Percentiles rank a stretch among this genome's conserved stretches.
These are phyloP conservation scores for Talaromyces funiculosus DNA, from an alignment of 2,329 filamentous ascomycete genomes.

Conservation along the genomic window DNA sequence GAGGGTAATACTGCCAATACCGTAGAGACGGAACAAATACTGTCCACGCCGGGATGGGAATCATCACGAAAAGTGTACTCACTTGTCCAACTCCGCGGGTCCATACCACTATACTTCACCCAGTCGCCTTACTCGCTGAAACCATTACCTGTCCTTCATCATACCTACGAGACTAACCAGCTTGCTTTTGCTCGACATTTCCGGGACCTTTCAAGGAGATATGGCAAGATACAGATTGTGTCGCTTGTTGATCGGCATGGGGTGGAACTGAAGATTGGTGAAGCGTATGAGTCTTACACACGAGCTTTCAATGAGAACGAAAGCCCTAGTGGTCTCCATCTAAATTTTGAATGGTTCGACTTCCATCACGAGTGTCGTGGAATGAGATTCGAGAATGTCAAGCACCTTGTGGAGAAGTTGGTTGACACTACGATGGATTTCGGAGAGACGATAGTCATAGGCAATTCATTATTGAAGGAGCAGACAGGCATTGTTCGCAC, in stretches of 20 bases:
- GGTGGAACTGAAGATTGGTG: conserved; percentile 72
- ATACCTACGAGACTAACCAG: conserved; percentile 73
- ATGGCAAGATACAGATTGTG: conserved; percentile 71
- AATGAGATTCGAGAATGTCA: conserved; percentile 97
- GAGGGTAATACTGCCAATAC: conserved; percentile 81
- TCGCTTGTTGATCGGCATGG: conserved; percentile 87
- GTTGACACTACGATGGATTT: conserved; percentile 61
- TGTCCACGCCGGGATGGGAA: conserved; percentile 66
- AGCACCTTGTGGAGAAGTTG: conserved; percentile 66
- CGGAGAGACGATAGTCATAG: conserved; percentile 61
- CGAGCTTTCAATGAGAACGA: conserved; percentile 60
- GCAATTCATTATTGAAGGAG: conserved; percentile 36
- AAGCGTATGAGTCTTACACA: conserved; percentile 66
- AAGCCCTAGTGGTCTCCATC: conserved; percentile 44
- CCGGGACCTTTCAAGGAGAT: conserved; percentile 59
- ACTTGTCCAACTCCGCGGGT: conserved; percentile 81
- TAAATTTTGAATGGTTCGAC: conserved; percentile 93
- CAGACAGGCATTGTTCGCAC: conserved; percentile 81
- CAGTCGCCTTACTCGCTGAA: conserved; percentile 93
- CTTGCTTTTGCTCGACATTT: conserved; percentile 77
- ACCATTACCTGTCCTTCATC: conserved; percentile 73
- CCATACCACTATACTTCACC: conserved; percentile 91
- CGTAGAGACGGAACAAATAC: conserved; percentile 92
- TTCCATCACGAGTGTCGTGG: conserved; percentile 89
- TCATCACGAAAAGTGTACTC: conserved; percentile 62